These are phyloP conservation scores for Daldinia concentrica DNA, from an alignment of 495 filamentous ascomycete genomes.

Conservation along the genomic window DNA sequence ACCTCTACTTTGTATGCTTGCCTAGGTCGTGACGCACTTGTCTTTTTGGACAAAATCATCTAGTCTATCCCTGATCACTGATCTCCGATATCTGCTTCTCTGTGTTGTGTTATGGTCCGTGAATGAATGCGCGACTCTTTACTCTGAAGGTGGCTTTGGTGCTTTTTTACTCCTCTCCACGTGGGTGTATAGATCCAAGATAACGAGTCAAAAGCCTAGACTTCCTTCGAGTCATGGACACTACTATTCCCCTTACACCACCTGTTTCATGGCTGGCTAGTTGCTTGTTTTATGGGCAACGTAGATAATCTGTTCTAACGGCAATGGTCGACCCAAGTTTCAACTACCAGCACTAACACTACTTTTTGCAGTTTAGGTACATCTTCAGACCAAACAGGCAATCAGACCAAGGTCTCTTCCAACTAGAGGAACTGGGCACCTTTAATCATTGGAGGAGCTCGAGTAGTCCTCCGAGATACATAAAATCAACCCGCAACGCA, in stretches of 20 bases:
- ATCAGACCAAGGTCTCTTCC: conserved; percentile 16
- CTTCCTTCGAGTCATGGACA: conserved; percentile 28
- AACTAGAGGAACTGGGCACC: conserved; percentile 14
- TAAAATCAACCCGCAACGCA: conserved; percentile 22
- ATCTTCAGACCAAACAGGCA: conserved; percentile 22
- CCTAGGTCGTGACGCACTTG: conserved; percentile 23
- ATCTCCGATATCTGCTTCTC: conserved; percentile 11
- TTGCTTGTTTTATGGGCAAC: conserved; percentile 15
- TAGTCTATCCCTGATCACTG: conserved; percentile 8
- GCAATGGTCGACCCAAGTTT: conserved; percentile 22
- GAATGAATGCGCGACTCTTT: conserved; percentile 22
- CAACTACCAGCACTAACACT: conserved; percentile 36
- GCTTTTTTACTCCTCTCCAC: no score
- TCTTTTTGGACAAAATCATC: conserved; percentile 18
- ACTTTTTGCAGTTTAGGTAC: conserved; percentile 22
- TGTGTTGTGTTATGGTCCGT: conserved; percentile 24
- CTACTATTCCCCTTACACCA: conserved; percentile 5
- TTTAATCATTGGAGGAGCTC: conserved; percentile 17
- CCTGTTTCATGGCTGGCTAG: conserved; percentile 28
- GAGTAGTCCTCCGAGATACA: conserved; percentile 20
- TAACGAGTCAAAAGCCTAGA: conserved; percentile 22
- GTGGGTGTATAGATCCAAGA: conserved; percentile 20
- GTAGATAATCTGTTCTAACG: conserved; percentile 23
- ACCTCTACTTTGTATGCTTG: conserved; percentile 26
- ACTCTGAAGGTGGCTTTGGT: neutral